phyloP scores from a whole-genome alignment of 1,284 basidiomycete genomes.

The Austroboletus sp. region DNA sequence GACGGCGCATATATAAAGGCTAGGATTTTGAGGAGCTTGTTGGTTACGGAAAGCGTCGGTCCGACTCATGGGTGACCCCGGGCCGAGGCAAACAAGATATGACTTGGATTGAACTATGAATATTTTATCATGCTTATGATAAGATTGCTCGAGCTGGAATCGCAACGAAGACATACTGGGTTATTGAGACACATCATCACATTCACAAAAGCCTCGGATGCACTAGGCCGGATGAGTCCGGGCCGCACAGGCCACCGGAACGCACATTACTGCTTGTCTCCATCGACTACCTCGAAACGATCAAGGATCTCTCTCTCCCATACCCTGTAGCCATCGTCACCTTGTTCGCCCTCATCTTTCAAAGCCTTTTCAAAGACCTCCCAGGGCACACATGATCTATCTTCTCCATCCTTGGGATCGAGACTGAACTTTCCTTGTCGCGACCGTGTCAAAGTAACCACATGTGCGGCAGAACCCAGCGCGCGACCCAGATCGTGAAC shows the following conservation, averaged over 20 bases:
- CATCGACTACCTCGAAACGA: constrained; percentile 51
- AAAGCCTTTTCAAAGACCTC: constrained; percentile 66
- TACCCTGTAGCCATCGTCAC: constrained; percentile 57
- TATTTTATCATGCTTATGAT: too few species aligned
- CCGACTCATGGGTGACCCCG: constrained; percentile 3
- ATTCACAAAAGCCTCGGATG: not conserved
- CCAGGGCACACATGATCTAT: constrained; percentile 66
- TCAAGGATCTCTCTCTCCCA: constrained; percentile 70
- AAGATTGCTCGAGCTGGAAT: too few species aligned
- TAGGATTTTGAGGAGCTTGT: not conserved
- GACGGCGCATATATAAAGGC: constrained; percentile 13
- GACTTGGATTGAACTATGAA: too few species aligned
- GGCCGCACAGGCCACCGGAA: too few species aligned
- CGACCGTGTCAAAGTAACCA: constrained; percentile 80
- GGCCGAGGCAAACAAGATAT: not conserved
- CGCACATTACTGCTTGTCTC: constrained; percentile 19
- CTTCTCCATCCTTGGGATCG: constrained; percentile 33
- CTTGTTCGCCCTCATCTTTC: constrained; percentile 45
- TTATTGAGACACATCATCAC: too few species aligned
- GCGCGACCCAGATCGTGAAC: constrained; percentile 84
- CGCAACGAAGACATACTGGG: too few species aligned
- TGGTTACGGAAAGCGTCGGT: constrained; percentile 4
- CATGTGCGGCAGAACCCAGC: constrained; percentile 81
- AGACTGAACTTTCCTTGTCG: constrained; percentile 78
- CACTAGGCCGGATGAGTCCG: not conserved